Percentiles rank a stretch among this genome's conserved stretches.
These are phyloP conservation scores for Boletellus deceptivus DNA, from an alignment of 1,284 basidiomycete genomes.

Conservation along the genomic window DNA sequence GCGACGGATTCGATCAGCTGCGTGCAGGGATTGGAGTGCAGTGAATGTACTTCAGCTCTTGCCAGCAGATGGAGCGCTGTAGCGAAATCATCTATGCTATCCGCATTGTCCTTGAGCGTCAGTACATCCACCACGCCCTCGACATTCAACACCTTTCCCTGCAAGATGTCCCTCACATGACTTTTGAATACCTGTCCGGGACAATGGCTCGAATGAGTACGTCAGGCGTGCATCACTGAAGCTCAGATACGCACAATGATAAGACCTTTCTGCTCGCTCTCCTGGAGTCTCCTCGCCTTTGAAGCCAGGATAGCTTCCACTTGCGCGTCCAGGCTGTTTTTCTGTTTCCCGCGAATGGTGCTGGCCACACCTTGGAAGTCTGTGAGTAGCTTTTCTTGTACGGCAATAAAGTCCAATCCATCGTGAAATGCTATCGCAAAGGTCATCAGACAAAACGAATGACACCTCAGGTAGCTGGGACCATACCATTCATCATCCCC, in stretches of 20 bases:
- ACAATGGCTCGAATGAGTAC: neutral
- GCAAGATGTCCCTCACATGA: conserved; percentile 61
- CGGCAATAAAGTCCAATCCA: conserved; percentile 70
- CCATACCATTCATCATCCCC: conserved; percentile 52
- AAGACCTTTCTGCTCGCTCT: conserved; percentile 41
- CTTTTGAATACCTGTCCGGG: conserved; percentile 60
- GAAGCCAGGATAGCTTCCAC: conserved; percentile 57
- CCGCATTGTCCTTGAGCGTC: conserved; percentile 66
- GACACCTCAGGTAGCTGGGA: neutral
- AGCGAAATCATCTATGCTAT: conserved; percentile 56
- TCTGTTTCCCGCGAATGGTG: conserved; percentile 53
- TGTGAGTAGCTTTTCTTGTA: conserved; percentile 61
- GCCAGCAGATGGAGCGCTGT: conserved; percentile 63
- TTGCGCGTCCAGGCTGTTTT: conserved; percentile 65
- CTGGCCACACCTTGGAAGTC: conserved; percentile 55
- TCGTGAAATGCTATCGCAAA: conserved; percentile 61
- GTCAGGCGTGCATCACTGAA: neutral
- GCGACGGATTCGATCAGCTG: conserved; percentile 6
- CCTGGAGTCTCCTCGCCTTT: conserved; percentile 50
- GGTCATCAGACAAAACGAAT: conserved; percentile 1
- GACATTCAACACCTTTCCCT: conserved; percentile 63
- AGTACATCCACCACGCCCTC: conserved; percentile 72
- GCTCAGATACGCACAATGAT: conserved; percentile 38
- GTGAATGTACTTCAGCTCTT: conserved; percentile 46
- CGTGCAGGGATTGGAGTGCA: neutral